These are phyloP conservation scores for Fusarium metavorans DNA, from an alignment of 2,329 filamentous ascomycete genomes.

Conservation along the genomic window DNA sequence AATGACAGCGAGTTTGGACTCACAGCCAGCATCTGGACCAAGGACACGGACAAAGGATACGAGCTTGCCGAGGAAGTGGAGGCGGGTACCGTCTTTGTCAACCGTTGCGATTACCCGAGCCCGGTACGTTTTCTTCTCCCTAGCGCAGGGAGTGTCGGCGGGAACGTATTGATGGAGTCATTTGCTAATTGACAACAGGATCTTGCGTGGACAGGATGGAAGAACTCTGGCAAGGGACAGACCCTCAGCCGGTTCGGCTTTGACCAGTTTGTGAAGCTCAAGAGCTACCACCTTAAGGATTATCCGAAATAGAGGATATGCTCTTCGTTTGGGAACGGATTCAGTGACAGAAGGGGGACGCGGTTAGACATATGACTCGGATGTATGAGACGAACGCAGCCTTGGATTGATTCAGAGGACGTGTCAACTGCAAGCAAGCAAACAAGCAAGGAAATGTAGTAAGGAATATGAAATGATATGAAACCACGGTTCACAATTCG, in stretches of 20 bases:
- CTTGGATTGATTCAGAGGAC: constrained; percentile 18
- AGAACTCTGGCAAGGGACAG: constrained; percentile 93
- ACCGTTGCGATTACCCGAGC: constrained; percentile 91
- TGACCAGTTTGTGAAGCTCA: constrained; percentile 95
- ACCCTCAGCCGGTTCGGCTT: constrained; percentile 92
- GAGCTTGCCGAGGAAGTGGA: constrained; percentile 84
- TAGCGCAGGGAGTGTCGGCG: constrained; percentile 6
- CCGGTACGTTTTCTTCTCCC: constrained; percentile 70
- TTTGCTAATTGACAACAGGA: constrained; percentile 66
- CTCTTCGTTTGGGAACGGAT: background rate
- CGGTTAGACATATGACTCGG: constrained; percentile 23
- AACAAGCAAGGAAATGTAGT: background rate
- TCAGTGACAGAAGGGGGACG: background rate
- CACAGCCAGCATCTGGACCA: constrained; percentile 98
- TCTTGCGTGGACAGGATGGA: constrained; percentile 97
- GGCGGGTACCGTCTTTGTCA: constrained; percentile 96
- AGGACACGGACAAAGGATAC: constrained; percentile 81
- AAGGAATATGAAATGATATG: background rate
- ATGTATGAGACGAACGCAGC: constrained; percentile 25
- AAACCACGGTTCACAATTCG: background rate
- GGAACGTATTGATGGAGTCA: constrained; percentile 7
- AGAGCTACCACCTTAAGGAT: constrained; percentile 95
- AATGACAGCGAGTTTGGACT: constrained; percentile 95
- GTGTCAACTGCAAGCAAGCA: constrained; percentile 15
- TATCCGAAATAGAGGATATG: constrained; percentile 66